These are phyloP conservation scores for Stephanodiscus minutulus DNA, from an alignment of 108 stramenopile species.

Conservation along the genomic window DNA sequence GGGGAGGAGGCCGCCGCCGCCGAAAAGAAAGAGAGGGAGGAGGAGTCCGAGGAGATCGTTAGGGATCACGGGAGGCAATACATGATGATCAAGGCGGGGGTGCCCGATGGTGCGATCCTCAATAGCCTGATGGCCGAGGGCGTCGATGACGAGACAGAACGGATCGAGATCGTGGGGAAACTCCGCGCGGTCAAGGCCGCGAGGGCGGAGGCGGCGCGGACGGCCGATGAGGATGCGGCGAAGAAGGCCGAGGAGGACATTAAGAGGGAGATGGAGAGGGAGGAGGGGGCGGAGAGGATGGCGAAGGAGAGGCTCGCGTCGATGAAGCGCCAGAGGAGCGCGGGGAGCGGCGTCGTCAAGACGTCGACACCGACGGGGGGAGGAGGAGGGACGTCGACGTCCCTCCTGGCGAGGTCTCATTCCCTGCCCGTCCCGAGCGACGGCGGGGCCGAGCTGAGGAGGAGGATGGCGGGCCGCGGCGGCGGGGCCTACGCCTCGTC, in stretches of 20 bases:
- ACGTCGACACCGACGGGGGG: neutral
- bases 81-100: constrained; percentile 57
- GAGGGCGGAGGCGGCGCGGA: constrained; percentile 28
- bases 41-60: constrained; percentile 36
- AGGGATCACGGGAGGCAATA: constrained; percentile 45
- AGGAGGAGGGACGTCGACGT: neutral
- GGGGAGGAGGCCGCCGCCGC: constrained; percentile 24
- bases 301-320: constrained; percentile 35
- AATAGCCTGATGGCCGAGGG: constrained; percentile 42
- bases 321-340: constrained; percentile 31
- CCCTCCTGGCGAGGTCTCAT: neutral
- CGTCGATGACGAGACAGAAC: constrained; percentile 39
- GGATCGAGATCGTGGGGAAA: constrained; percentile 39
- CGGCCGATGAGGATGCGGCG: constrained; percentile 33
- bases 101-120: constrained; percentile 46
- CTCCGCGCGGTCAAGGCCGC: constrained; percentile 22
- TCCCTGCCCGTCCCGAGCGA: neutral
- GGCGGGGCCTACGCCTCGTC: neutral
- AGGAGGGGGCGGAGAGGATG: constrained; percentile 43
- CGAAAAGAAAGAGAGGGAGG: constrained; percentile 21
- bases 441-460: constrained; percentile 3
- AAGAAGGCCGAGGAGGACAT: constrained; percentile 16
- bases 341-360: neutral
- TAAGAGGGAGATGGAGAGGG: constrained; percentile 23
- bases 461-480: neutral